Evolutionary conservation across 148 eudicot species (phyloP).

Genomic region (Rhododendron henanense): DNA sequence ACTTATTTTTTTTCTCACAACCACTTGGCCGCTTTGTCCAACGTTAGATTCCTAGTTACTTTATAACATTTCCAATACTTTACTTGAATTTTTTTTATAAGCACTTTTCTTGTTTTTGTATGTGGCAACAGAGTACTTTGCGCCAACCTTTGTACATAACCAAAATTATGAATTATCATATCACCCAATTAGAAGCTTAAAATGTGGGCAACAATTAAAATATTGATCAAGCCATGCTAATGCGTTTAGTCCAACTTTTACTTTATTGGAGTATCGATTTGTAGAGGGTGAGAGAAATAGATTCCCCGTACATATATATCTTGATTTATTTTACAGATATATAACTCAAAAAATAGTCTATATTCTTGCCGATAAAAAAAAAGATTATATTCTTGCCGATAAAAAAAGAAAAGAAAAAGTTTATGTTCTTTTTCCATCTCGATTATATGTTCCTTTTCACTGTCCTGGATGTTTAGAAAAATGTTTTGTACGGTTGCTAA

Average conservation of each 20-base stretch:
- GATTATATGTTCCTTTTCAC: neutral
- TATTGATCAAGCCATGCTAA: neutral
- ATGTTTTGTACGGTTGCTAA: neutral
- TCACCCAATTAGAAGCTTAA: conserved; percentile 1
- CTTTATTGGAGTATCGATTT: no score
- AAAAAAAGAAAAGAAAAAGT: no score
- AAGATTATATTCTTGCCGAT: no score
- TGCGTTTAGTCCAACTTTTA: neutral
- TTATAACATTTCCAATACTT: neutral
- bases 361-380: neutral
- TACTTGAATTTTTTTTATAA: neutral
- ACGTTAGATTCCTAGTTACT: neutral
- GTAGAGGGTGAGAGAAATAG: no score
- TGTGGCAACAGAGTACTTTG: neutral
- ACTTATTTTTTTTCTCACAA: no score
- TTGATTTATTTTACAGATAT: neutral
- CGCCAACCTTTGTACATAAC: neutral
- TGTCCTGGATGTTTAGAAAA: neutral
- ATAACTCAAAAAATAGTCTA: neutral
- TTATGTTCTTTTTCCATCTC: no score
- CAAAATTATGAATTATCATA: neutral
- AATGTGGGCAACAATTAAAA: neutral
- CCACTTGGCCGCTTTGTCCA: neutral
- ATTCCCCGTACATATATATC: neutral
- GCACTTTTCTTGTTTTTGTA: neutral